Percentiles rank a stretch among this genome's conserved stretches.
Evolutionary conservation across 1,139 yeast genomes (phyloP).

Genomic region (Pichia sp.): DNA sequence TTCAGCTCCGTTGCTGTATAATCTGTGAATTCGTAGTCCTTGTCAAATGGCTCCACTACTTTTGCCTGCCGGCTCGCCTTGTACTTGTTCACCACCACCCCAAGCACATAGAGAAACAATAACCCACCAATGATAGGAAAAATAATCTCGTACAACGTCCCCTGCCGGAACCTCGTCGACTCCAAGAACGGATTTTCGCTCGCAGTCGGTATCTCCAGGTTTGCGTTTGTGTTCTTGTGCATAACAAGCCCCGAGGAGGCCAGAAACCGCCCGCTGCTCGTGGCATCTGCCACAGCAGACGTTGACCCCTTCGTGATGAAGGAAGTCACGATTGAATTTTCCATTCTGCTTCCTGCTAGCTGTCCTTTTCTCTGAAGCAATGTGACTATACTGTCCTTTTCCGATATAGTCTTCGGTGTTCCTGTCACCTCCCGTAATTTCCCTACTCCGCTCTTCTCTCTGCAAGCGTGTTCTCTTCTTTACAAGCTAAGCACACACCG

Average conservation of each 20-base stretch:
- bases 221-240: neutral
- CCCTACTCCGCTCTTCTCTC: neutral
- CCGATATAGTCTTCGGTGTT: neutral
- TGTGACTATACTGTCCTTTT: neutral
- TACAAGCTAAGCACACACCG: neutral
- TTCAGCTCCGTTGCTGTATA: neutral
- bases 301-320: neutral
- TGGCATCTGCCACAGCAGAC: neutral
- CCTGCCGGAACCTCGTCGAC: slow-evolving; percentile 15
- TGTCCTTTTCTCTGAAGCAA: neutral
- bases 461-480: neutral
- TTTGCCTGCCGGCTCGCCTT: slow-evolving; percentile 18
- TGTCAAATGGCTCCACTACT: slow-evolving; percentile 16
- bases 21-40: slow-evolving; percentile 16
- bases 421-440: neutral
- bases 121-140: slow-evolving; percentile 20
- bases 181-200: slow-evolving; percentile 20
- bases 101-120: slow-evolving; percentile 17
- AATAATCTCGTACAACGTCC: slow-evolving; percentile 22
- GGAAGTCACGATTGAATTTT: neutral
- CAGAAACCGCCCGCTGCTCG: neutral
- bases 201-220: slow-evolving; percentile 12
- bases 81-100: slow-evolving; percentile 15
- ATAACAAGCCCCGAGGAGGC: neutral
- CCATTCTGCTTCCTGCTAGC: neutral